A percentile compares a stretch with the other conserved stretches of the same genome.
Conservation (phyloP, 2,329 filamentous ascomycete species). For the Emmonsiellopsis sp. region DNA sequence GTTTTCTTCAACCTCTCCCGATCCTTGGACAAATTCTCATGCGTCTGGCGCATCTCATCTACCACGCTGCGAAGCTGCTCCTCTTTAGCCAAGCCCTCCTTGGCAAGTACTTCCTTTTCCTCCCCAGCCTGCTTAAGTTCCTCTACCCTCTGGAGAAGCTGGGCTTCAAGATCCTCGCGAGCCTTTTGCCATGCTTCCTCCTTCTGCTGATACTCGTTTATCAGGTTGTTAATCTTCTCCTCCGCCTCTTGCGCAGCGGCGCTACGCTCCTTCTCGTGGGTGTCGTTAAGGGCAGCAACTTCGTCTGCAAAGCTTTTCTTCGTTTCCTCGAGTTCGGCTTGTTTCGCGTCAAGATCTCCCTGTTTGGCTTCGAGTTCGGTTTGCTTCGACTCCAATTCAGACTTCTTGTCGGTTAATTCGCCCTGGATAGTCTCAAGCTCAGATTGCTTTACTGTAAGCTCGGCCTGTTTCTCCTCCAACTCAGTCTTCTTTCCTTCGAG, state of each 20-base stretch:
- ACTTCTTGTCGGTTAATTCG: conserved; percentile 7
- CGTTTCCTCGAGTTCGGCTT: conserved; percentile 25
- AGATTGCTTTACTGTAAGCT: conserved; percentile 12
- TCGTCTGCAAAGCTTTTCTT: conserved; percentile 19
- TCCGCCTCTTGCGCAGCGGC: conserved; percentile 14
- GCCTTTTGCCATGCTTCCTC: conserved; percentile 26
- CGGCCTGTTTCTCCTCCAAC: conserved; percentile 16
- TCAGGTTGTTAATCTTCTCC: conserved; percentile 20
- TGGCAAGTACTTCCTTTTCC: conserved; percentile 18
- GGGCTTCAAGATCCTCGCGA: conserved; percentile 22
- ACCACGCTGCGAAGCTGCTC: conserved; percentile 37
- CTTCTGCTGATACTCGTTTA: conserved; percentile 21
- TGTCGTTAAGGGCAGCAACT: conserved; percentile 8
- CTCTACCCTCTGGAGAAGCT: conserved; percentile 34
- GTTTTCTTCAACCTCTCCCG: conserved; percentile 43
- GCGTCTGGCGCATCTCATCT: conserved; percentile 37
- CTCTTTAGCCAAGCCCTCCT: conserved; percentile 37
- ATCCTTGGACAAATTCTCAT: conserved; percentile 43
- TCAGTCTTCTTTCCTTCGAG: conserved; percentile 25
- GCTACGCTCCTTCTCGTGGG: conserved; percentile 13
- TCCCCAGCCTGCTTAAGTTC: conserved; percentile 34
- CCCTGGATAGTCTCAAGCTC: conserved; percentile 12
- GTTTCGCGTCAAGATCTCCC: conserved; percentile 16
- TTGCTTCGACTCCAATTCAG: conserved; percentile 9
- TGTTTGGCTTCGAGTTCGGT: conserved; percentile 13